Base-by-base conservation (phyloP, 345 rosid species). In the Lepidium sativum region DNA sequence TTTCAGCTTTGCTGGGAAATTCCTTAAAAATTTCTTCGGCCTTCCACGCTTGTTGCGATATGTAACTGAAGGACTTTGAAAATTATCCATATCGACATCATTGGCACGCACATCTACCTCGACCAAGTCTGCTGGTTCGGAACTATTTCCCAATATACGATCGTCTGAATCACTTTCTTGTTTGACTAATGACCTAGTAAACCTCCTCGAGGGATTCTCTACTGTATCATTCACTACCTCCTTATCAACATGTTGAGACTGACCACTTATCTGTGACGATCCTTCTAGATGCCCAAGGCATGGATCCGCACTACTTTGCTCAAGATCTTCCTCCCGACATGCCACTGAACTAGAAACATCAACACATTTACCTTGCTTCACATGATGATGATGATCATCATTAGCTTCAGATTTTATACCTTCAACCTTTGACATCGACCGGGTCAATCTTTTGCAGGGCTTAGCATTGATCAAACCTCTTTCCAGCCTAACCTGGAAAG, bases 1-100 rank as follows among this genome's bases (percentile, higher is more conserved):
- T 78, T 79, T 84, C 75, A 92, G 66, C 69, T 80, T 82, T 0
- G 79, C 13, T 5, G 86, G 85, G 55, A 80, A 84, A 67, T 66
- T 78, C 77, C 81, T 83, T 6, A 48, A 32, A 38, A 52, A 63
- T 76, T 60, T 83, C 61, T 56, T 80, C 12, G 86, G 71, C 74
- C 71, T 67, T 72, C 64, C 86, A 17, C 67, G 77, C 69, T 56
- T 83, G 55, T 50, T 23, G 18, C 69, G 70, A 51, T 68, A 56
- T 23, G 55, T 44, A 51, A 29, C 63, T 6, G 54, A 52, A 58
- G 66, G 39, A 44, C 65, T 61, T 56, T 48, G 70, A 44, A 43
- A 9, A 52, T 37, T 63, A 53, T n/a, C 51, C 17, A 34, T 38
- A 6, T 29, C 10, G 8, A 60, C 68, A 35, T 67, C 72, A 53